Evolutionary conservation across 2,329 filamentous ascomycete species (phyloP), one percentile per base, ranked within the genome.

Genomic region (Emergomyces orientalis): DNA sequence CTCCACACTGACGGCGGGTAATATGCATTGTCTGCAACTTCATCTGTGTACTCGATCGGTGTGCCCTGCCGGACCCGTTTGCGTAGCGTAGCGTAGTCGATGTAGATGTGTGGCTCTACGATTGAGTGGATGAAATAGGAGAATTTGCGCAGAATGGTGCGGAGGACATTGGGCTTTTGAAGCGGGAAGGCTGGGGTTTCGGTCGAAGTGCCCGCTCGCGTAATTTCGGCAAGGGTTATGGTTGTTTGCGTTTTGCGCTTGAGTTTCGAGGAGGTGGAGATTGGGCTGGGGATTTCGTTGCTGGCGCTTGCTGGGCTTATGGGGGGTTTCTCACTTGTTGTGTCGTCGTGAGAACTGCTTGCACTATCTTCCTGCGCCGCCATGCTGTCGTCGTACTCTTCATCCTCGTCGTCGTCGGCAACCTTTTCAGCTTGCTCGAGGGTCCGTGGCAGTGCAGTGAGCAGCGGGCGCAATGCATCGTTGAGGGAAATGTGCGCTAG

Each of bases 101-200:
- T 81, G 75, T 90, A 88, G 45, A 86, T 79, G 77, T 91, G 89
- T 0, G 91, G 90, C 70, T 89, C 87, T 66, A 95, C 76, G 78
- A 88, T 89, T 66, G 68, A 66, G 59, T 70, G n/a, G 19, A 60
- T 51, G 59, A 60, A 59, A 22, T 59, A 59, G 63, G 63, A 19
- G 71, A 66, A 65, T 67, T 69, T 39, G 68, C 65, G 39, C 65
- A 32, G 59, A 0, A 67, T 65, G 27, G 67, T 59, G 56, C 61
- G 65, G 32, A 30, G 63, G 5, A n/a, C 39, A 25, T 3, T 9
- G 39, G 56, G 56, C 19, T 30, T 59, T 19, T 27, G 56, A 11
- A 30, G 56, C 22, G 56, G 39, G 22, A 45, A 30, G 14, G 39
- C 7, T 3, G 39, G 14, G 2, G 25, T 30, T 45, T 47, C 13